These are phyloP conservation scores for Capillidium heterosporum DNA, from an alignment of 371 early-diverging fungal genomes.

Conservation along the genomic window DNA sequence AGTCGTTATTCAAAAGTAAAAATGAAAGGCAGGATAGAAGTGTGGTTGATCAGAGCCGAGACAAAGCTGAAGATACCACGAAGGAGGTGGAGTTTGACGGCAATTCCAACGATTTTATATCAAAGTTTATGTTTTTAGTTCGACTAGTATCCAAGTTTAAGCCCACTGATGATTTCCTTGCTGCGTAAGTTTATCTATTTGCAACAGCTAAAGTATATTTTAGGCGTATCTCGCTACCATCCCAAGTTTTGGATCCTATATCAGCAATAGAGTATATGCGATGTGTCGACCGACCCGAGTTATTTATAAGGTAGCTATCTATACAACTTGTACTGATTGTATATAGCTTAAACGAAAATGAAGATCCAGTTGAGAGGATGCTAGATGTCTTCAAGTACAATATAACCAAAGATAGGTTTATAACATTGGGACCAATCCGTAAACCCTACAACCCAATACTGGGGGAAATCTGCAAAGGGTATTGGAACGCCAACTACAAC, in stretches of 20 bases:
- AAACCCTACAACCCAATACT: conserved; percentile 40
- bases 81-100: no score
- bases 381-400: conserved; percentile 34
- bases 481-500: conserved; percentile 17
- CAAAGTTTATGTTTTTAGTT: no score
- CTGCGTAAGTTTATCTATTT: not conserved
- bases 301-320: conserved; percentile 24
- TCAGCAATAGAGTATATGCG: conserved; percentile 56
- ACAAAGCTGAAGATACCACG: no score
- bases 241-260: conserved; percentile 42
- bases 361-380: conserved; percentile 42
- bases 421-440: conserved; percentile 16
- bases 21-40: no score
- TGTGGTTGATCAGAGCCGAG: no score
- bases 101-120: no score
- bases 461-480: conserved; percentile 31
- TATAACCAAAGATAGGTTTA: conserved; percentile 8
- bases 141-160: no score
- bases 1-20: no score
- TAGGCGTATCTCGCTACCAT: conserved; percentile 44
- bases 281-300: conserved; percentile 50
- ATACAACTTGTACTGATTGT: no score
- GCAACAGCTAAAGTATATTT: not conserved
- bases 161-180: no score
- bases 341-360: conserved; percentile 32